Base-by-base conservation (phyloP, 805 yeast species). In the Barnettozyma siamensis region DNA sequence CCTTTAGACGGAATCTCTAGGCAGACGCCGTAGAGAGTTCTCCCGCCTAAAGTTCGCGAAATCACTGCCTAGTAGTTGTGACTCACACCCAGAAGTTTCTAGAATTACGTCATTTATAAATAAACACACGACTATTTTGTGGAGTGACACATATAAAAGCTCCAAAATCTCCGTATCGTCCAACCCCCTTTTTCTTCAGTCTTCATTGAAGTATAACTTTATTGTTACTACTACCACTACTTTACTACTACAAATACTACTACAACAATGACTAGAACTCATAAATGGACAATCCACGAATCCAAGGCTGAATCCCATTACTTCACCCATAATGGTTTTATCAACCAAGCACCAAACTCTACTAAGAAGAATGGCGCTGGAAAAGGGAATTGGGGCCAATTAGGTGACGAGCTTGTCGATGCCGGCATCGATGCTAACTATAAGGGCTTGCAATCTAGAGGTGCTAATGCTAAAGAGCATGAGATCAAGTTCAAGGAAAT, bases 321-420 rank as follows among this genome's bases (percentile, higher is more conserved):
- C 76, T 88, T 88, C 62, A 82, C 89, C 42, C 89, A 83, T 59
- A 75, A 76, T 54, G 95, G 95, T 16, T 73, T 73, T 55, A 62
- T 62, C 46, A 80, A 83, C 53, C 72, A 77, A 40, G 78, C 81
- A 47, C 95, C 96, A 41, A 79, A 78, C 57, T 76, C 78, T 54
- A 76, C 83, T 42, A 87, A 87, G 75, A 87, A 85, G 60, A 73
- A 73, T 44, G 97, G 97, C 37, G 83, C 82, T 27, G 97, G 97
- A 35, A 80, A 78, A 53, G 82, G 80, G 50, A 88, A 88, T 57
- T 87, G 96, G 95, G 97, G 97, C 33, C 66, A 70, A 45, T 73
- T 78, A 8, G 91, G 88, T 24, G 95, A 85, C 52, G 95, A 87
- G 54, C 59, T 81, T 39, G 75, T 76, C 35, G 76, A 74, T 40